phyloP scores from a whole-genome alignment of 345 rosid species.

The Erucastrum elatum region DNA sequence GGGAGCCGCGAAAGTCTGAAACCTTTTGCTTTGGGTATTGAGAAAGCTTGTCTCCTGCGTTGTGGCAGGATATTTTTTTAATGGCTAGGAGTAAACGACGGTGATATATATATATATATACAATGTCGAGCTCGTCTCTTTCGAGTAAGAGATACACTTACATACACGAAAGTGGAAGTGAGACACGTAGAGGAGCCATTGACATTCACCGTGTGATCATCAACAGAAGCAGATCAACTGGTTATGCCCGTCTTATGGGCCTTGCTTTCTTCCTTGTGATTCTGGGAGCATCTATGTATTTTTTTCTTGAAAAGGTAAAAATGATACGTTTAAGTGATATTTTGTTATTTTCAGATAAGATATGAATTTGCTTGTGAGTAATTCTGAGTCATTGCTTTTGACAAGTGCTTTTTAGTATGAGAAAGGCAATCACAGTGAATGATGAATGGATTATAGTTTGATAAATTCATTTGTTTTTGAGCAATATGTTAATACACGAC shows the following conservation, averaged over 20 bases:
- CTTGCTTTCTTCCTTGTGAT: slow-evolving; percentile 41
- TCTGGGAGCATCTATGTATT: slow-evolving; percentile 40
- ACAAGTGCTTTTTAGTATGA: neutral
- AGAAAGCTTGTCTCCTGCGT: slow-evolving; percentile 15
- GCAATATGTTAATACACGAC: neutral
- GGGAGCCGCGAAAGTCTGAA: slow-evolving; percentile 10
- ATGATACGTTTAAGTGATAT: neutral
- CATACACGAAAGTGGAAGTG: slow-evolving; percentile 41
- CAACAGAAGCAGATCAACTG: slow-evolving; percentile 42
- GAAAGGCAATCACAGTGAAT: neutral
- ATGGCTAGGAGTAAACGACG: slow-evolving; percentile 11
- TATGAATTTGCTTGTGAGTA: neutral
- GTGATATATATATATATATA: neutral
- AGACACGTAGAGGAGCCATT: slow-evolving; percentile 47
- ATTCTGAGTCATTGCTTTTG: slow-evolving; percentile 5
- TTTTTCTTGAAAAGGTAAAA: slow-evolving; percentile 56
- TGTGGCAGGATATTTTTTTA: neutral
- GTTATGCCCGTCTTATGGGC: slow-evolving; percentile 29
- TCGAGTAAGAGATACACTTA: slow-evolving; percentile 49
- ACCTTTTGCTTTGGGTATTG: slow-evolving; percentile 8
- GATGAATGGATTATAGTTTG: neutral
- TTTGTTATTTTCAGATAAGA: neutral
- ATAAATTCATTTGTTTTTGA: neutral
- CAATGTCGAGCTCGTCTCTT: slow-evolving; percentile 46
- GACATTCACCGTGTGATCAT: slow-evolving; percentile 64